Evolutionary conservation across 2,329 filamentous ascomycete species (phyloP).

Genomic region (Alternaria postmessia): DNA sequence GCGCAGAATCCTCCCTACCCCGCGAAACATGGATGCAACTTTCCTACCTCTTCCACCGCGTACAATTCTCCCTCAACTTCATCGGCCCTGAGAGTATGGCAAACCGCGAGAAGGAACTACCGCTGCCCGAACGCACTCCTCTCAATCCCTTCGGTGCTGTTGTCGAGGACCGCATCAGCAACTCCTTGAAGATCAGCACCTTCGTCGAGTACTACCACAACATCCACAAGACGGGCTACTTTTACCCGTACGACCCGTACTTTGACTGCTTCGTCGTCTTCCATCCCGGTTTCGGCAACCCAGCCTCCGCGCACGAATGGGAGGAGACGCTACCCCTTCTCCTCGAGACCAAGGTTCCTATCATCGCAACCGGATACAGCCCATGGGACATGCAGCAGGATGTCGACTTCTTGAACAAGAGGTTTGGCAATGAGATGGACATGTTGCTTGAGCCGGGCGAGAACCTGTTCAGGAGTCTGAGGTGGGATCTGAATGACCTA

Average conservation of each 20-base stretch:
- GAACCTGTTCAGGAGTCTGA: slow-evolving; percentile 89
- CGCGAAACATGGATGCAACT: slow-evolving; percentile 94
- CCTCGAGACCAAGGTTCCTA: slow-evolving; percentile 92
- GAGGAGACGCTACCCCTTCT: slow-evolving; percentile 86
- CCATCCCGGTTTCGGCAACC: slow-evolving; percentile 94
- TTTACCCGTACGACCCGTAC: slow-evolving; percentile 95
- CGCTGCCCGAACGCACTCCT: slow-evolving; percentile 83
- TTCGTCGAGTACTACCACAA: slow-evolving; percentile 99
- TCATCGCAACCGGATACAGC: slow-evolving; percentile 95
- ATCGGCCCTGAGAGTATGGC: slow-evolving; percentile 96
- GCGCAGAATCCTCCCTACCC: slow-evolving; percentile 95
- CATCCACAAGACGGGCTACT: slow-evolving; percentile 87
- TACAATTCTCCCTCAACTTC: slow-evolving; percentile 90
- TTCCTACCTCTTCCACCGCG: slow-evolving; percentile 90
- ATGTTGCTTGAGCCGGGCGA: slow-evolving; percentile 90
- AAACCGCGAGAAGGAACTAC: slow-evolving; percentile 92
- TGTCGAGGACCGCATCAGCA: slow-evolving; percentile 87
- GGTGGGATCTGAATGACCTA: slow-evolving; percentile 96
- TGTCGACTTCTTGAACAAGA: slow-evolving; percentile 86
- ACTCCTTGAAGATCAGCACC: slow-evolving; percentile 94
- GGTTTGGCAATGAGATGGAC: slow-evolving; percentile 89
- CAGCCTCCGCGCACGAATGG: slow-evolving; percentile 94
- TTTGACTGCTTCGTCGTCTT: slow-evolving; percentile 98
- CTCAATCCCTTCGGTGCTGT: slow-evolving; percentile 93
- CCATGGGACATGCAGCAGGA: slow-evolving; percentile 94